Base-by-base conservation (phyloP, 257 asterid species). In the Capsicum baccatum region DNA sequence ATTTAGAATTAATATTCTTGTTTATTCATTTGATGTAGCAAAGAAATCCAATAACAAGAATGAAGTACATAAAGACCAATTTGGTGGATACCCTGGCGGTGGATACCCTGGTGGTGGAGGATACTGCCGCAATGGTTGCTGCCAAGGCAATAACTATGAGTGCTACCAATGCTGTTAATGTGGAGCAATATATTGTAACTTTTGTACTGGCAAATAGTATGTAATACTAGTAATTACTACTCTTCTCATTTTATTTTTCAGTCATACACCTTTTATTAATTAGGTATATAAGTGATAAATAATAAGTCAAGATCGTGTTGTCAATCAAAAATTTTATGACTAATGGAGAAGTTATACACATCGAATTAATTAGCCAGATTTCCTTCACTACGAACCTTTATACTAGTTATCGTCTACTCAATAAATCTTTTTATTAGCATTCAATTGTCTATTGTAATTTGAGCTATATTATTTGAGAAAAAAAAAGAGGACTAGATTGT, bases 61-160 rank as follows among this genome's bases (percentile, higher is more conserved):
- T 73, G n/a, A 19, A 19, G 80, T 73, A 73, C 80, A 73, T 73
- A 37, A 47, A 73, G 42, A 13, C 17, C 80, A 48, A 19, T 19
- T 8, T 17, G 79, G 79, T 3, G 79, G 79, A 2, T 68, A 70
- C 9, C 79, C 33, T 2, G 79, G 33, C 0, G 16, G 3, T 1
- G 33, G 33, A 26, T 26, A 26, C 33, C 33, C 33, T 26, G 33
- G 33, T 26, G 33, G 33, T 3, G 35, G 70, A 0, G 70, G 70
- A 63, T 10, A 21, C 2, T 71, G 79, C 37, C 17, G 9, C 17
- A 42, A 71, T 71, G 79, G 79, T 44, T 71, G 79, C 6, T 71
- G 79, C 37, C 6, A 48, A 9, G 37, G 79, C 79, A 71, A 71
- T 44, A 44, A 71, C 37, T 5, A 71, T 71, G 58, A 48, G 8